Evolutionary conservation across 306 rosid species (phyloP), one percentile per base, ranked within the genome.

Genomic region (Cucumis hystrix): DNA sequence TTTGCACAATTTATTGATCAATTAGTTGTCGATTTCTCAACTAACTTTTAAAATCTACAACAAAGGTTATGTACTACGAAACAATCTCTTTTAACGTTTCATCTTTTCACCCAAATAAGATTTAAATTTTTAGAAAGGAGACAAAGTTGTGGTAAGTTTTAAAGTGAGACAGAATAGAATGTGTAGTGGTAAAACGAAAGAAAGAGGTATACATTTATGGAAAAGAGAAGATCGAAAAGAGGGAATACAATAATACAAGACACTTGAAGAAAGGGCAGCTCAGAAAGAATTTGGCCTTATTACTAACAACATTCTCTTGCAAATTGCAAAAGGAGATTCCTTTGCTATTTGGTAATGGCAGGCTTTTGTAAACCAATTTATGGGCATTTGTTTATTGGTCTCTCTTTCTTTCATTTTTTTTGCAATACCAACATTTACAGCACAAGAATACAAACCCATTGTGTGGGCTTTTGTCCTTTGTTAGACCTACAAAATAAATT

Each of bases 301-400:
- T 47, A 40, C 30, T n/a, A 66, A 66, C 20, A 66, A 67, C 74
- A 68, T 68, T 41, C 55, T 68, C n/a, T 47, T 68, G 74, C 74
- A 68, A 41, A 5, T 39, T 68, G 35, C 55, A 41, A 68, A 70
- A 70, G 76, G 8, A 71, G 76, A 70, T 70, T 70, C 76, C 76
- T 49, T 2, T 68, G 75, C 35, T 23, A 20, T 39, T 51, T 20
- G 57, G 8, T 6, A 52, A 4, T 52, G 57, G 8, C 57, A 52
- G 59, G 10, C 59, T 8, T 18, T 55, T 55, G 3, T 14, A 5
- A 71, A 25, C 76, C 14, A 49, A 47, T 16, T 45, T 47, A 21
- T 13, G 58, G 39, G 10, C 49, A 70, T 45, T 45, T 47, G 15
- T 23, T 70, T 45, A 43, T 41, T 43, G 39, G 51, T 69, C n/a